A percentile compares a stretch with the other conserved stretches of the same genome.
Evolutionary conservation across 805 yeast species (phyloP).

Genomic region (Schizosaccharomyces cryophilus): DNA sequence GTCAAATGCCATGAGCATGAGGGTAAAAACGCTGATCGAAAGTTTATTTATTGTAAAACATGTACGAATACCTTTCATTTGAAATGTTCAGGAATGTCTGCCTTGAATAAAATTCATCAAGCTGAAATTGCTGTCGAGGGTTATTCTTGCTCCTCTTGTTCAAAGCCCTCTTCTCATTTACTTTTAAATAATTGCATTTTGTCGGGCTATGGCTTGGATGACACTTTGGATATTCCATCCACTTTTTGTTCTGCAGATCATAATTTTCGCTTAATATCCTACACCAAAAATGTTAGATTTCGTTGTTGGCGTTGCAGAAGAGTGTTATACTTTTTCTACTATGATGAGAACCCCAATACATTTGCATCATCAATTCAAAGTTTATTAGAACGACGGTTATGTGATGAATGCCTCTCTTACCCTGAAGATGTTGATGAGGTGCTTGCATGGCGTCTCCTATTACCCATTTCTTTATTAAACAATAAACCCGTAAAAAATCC

Average conservation of each 20-base stretch:
- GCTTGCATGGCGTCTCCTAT: slow-evolving; percentile 6
- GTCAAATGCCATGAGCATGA: neutral
- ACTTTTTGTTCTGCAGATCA: neutral
- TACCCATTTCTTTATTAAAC: neutral
- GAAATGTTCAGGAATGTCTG: neutral
- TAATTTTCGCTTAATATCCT: neutral
- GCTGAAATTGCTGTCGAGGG: neutral
- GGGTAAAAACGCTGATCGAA: no score
- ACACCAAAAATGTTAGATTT: neutral
- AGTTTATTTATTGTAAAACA: neutral
- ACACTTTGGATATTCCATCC: neutral
- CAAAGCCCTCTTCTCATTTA: neutral
- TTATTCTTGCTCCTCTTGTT: neutral
- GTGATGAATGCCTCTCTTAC: slow-evolving; percentile 4
- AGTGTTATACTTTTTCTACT: neutral
- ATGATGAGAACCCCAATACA: neutral
- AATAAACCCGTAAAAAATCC: neutral
- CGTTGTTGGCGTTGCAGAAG: neutral
- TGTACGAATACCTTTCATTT: neutral
- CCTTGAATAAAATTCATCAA: neutral
- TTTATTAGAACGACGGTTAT: neutral
- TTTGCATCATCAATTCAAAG: neutral
- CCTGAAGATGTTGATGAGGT: slow-evolving; percentile 3
- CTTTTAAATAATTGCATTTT: neutral
- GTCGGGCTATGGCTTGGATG: neutral